phyloP scores from a whole-genome alignment of 2,329 filamentous ascomycete genomes.

The Knufia petricola region DNA sequence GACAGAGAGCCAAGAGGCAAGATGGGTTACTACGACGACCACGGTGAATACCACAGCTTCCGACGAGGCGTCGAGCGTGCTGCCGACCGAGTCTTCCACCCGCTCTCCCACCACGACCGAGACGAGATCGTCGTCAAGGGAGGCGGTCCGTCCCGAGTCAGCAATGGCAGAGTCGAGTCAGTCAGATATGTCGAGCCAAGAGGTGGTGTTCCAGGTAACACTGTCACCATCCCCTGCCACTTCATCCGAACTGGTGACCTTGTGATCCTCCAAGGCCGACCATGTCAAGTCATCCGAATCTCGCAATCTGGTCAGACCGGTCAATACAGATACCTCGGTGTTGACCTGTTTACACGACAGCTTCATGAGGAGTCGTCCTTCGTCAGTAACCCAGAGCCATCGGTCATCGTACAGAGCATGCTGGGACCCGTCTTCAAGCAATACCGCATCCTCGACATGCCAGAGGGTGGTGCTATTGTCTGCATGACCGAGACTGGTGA shows the following conservation, averaged over 20 bases:
- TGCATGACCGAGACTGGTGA: conserved; percentile 99
- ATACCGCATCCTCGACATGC: conserved; percentile 97
- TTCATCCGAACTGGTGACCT: conserved; percentile 99
- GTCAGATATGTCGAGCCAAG: conserved; percentile 44
- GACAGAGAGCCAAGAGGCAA: conserved; percentile 38
- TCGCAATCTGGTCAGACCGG: conserved; percentile 94
- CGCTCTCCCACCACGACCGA: conserved; percentile 43
- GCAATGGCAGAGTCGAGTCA: conserved; percentile 35
- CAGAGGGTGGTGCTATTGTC: conserved; percentile 69
- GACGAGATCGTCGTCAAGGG: conserved; percentile 35
- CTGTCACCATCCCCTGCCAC: conserved; percentile 97
- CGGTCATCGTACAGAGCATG: conserved; percentile 98
- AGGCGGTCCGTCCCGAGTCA: conserved; percentile 35
- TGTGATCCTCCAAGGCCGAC: conserved; percentile 95
- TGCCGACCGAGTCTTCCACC: conserved; percentile 56
- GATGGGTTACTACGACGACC: conserved; percentile 74
- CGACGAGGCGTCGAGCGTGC: conserved; percentile 60
- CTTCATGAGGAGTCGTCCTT: conserved; percentile 98
- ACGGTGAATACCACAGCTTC: conserved; percentile 66
- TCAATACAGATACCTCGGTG: conserved; percentile 99
- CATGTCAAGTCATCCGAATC: conserved; percentile 99
- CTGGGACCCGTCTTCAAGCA: conserved; percentile 99
- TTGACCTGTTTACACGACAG: conserved; percentile 99
- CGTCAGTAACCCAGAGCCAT: conserved; percentile 92
- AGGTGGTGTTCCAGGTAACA: conserved; percentile 54